Percentiles rank a stretch among this genome's conserved stretches.
phyloP scores from a whole-genome alignment of 2,329 filamentous ascomycete species.

The Ophiostoma montium region DNA sequence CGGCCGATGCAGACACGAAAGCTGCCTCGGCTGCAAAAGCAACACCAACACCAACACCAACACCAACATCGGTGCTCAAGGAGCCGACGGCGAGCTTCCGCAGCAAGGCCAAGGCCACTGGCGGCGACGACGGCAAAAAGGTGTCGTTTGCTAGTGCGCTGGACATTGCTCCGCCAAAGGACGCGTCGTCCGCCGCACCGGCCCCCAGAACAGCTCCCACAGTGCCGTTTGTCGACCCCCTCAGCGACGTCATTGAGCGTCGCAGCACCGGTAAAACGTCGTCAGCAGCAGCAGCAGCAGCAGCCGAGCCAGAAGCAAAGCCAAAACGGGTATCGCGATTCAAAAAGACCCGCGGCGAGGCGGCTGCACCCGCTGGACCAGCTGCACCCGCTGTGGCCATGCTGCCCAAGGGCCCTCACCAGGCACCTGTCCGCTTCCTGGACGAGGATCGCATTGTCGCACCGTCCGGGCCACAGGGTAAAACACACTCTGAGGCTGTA shows the following conservation, averaged over 20 bases:
- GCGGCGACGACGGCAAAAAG: conserved; percentile 40
- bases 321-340: conserved; percentile 37
- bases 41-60: background rate
- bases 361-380: background rate
- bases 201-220: background rate
- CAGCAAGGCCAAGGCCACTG: conserved; percentile 1
- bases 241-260: conserved; percentile 19
- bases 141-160: conserved; percentile 68
- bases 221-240: conserved; percentile 12
- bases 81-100: conserved; percentile 2
- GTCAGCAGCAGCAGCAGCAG: background rate
- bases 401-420: conserved; percentile 28
- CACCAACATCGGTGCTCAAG: conserved; percentile 3
- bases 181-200: background rate
- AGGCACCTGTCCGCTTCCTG: conserved; percentile 27
- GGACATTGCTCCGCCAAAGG: conserved; percentile 44
- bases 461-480: conserved; percentile 33
- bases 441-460: conserved; percentile 19
- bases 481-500: conserved; percentile 44
- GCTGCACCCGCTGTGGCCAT: background rate
- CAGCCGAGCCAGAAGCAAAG: conserved; percentile 7
- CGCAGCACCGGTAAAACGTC: conserved; percentile 1
- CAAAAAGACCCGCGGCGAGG: conserved; percentile 26
- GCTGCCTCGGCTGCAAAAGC: conserved; percentile 1
- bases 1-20: background rate